These are phyloP conservation scores for Trichophyton benhamiae DNA, from an alignment of 2,329 filamentous ascomycete species.

Conservation along the genomic window DNA sequence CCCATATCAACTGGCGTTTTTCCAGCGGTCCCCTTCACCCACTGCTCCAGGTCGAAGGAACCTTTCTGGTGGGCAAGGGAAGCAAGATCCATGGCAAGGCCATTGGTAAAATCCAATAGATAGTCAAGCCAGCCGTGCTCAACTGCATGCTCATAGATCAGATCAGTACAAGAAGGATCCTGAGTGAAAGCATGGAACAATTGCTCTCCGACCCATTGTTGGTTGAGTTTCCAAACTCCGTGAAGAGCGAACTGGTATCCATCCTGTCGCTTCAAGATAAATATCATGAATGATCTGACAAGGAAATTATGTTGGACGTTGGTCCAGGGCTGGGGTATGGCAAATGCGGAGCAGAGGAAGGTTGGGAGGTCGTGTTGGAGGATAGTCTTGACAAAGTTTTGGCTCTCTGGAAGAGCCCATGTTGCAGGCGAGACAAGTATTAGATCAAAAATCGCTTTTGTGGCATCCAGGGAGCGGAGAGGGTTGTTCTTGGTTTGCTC, in stretches of 20 bases:
- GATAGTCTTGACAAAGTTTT: constrained; percentile 47
- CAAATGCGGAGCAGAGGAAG: constrained; percentile 40
- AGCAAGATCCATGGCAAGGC: constrained; percentile 76
- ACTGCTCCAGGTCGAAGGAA: constrained; percentile 66
- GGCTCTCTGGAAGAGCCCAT: constrained; percentile 43
- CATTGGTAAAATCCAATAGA: constrained; percentile 64
- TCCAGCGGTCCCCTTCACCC: constrained; percentile 58
- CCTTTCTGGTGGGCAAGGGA: constrained; percentile 72
- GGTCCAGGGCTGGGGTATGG: constrained; percentile 39
- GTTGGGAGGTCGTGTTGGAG: constrained; percentile 42
- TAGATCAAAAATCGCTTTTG: constrained; percentile 54
- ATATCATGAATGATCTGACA: constrained; percentile 56
- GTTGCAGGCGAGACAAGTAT: constrained; percentile 47
- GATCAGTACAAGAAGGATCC: constrained; percentile 53
- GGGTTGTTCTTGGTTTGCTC: constrained; percentile 67
- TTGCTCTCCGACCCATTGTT: constrained; percentile 68
- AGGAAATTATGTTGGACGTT: constrained; percentile 38
- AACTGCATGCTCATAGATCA: constrained; percentile 67
- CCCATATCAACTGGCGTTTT: constrained; percentile 57
- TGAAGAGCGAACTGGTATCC: constrained; percentile 82
- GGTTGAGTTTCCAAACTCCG: constrained; percentile 83
- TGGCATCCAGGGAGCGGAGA: constrained; percentile 74
- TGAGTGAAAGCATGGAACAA: constrained; percentile 65
- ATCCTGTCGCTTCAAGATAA: constrained; percentile 63
- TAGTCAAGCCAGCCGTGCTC: constrained; percentile 76